phyloP scores from a whole-genome alignment of 306 rosid species.

The Quercus berberidifolia region DNA sequence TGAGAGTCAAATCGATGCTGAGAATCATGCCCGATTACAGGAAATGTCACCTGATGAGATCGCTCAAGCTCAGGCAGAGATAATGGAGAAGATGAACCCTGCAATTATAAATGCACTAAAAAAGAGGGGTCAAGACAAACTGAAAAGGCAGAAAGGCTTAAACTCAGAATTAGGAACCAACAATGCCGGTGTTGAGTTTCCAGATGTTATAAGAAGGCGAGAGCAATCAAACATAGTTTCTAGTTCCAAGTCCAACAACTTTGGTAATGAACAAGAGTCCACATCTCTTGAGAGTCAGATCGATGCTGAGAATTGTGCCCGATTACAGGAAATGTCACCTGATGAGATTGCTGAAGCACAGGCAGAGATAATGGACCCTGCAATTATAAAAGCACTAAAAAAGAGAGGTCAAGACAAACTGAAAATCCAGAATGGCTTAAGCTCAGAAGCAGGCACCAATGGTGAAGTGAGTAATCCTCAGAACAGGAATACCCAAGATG shows the following conservation, averaged over 20 bases:
- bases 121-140: conserved; percentile 65
- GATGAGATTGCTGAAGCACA: conserved; percentile 75
- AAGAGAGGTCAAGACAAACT: conserved; percentile 66
- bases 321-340: conserved; percentile 60
- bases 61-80: conserved; percentile 67
- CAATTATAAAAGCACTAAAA: conserved; percentile 48
- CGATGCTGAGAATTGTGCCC: conserved; percentile 67
- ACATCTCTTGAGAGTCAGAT: conserved; percentile 58
- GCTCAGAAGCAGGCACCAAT: conserved; percentile 28
- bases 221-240: conserved; percentile 27
- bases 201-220: conserved; percentile 3
- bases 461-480: conserved; percentile 24
- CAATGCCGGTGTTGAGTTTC: conserved; percentile 8
- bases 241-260: conserved; percentile 24
- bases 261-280: conserved; percentile 31
- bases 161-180: too few species aligned
- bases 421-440: conserved; percentile 31
- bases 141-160: conserved; percentile 33
- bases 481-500: conserved; percentile 29
- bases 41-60: conserved; percentile 76
- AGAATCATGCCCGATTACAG: conserved; percentile 58
- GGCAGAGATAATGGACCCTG: conserved; percentile 64
- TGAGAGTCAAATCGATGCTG: conserved; percentile 69
- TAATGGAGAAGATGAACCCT: conserved; percentile 72
- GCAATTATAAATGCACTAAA: conserved; percentile 48